Evolutionary conservation across 1,284 basidiomycete species (phyloP).

Genomic region (Inonotus obliquus): DNA sequence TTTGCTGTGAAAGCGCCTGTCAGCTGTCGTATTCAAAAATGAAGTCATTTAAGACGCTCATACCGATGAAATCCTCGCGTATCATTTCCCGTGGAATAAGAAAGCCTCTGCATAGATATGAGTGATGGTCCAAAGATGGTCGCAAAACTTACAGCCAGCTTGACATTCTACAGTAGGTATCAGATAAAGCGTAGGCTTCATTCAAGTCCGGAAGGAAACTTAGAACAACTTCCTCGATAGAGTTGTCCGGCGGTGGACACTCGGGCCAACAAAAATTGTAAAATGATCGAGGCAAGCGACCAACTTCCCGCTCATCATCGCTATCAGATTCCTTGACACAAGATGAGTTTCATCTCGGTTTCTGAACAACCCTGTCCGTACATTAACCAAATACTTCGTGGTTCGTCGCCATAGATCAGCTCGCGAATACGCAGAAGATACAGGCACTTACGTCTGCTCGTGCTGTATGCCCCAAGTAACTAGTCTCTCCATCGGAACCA

Average conservation of each 20-base stretch:
- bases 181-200: slow-evolving; percentile 49
- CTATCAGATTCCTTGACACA: slow-evolving; percentile 14
- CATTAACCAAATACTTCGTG: slow-evolving; percentile 14
- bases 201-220: slow-evolving; percentile 43
- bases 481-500: slow-evolving; percentile 47
- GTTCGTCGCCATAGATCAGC: background rate
- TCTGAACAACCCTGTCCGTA: background rate
- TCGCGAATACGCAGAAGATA: background rate
- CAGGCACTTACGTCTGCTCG: slow-evolving; percentile 49
- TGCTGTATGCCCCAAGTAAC: slow-evolving; percentile 58
- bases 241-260: slow-evolving; percentile 26
- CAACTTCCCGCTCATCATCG: slow-evolving; percentile 8
- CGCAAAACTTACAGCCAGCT: slow-evolving; percentile 40
- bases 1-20: slow-evolving; percentile 31
- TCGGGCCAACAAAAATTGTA: slow-evolving; percentile 17
- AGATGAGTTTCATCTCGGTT: background rate
- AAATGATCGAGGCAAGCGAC: slow-evolving; percentile 14
- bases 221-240: slow-evolving; percentile 36
- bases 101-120: slow-evolving; percentile 4
- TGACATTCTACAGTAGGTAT: slow-evolving; percentile 51
- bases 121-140: background rate
- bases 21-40: slow-evolving; percentile 22
- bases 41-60: background rate
- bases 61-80: slow-evolving; percentile 16
- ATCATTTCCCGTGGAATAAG: slow-evolving; percentile 11